A percentile compares a stretch with the other conserved stretches of the same genome.
Conservation (phyloP, 306 rosid genomes). For the Trifolium fragiferum region DNA sequence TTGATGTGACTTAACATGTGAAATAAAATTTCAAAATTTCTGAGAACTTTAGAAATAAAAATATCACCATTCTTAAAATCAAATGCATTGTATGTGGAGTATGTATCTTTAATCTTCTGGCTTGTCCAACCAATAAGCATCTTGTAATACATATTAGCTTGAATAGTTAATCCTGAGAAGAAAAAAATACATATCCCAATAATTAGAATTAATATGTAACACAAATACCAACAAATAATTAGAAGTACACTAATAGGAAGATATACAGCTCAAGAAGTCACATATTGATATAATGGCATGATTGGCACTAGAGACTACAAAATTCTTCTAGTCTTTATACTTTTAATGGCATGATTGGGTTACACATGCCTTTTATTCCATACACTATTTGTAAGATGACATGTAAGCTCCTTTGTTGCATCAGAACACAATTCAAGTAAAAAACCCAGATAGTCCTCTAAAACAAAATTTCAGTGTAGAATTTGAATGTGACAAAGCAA, state of each 20-base stretch:
- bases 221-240: constrained; percentile 25
- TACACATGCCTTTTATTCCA: not conserved
- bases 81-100: constrained; percentile 76
- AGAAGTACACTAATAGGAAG: constrained; percentile 3
- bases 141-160: constrained; percentile 89
- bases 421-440: constrained; percentile 7
- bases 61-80: constrained; percentile 80
- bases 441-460: not conserved
- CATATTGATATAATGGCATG: not conserved
- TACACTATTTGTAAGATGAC: not conserved
- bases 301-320: not conserved
- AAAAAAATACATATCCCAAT: constrained; percentile 37
- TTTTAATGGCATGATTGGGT: too few species aligned
- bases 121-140: constrained; percentile 97
- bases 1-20: not conserved
- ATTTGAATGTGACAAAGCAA: constrained; percentile 18
- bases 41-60: constrained; percentile 17
- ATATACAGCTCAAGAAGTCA: constrained; percentile 32
- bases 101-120: constrained; percentile 86
- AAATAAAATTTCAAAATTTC: constrained; percentile 2
- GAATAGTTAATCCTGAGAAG: constrained; percentile 83
- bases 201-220: constrained; percentile 34
- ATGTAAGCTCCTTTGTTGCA: not conserved
- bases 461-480: not conserved
- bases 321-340: too few species aligned